These are phyloP conservation scores for Penicillium capsulatum DNA, from an alignment of 2,329 filamentous ascomycete species.

Conservation along the genomic window DNA sequence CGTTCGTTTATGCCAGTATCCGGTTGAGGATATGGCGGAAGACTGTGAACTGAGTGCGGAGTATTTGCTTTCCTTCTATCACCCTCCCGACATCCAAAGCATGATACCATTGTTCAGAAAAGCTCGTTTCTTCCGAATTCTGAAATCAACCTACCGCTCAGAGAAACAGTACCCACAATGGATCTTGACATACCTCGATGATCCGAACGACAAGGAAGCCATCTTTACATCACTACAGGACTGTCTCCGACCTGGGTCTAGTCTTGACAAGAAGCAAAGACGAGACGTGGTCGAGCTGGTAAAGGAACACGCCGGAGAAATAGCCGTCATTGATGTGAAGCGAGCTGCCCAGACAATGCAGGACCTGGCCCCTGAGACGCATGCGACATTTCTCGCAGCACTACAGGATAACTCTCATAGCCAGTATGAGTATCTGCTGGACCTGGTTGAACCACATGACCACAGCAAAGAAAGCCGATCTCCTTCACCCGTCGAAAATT, in stretches of 20 bases:
- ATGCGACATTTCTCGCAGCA: slow-evolving; percentile 61
- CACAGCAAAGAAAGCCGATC: slow-evolving; percentile 33
- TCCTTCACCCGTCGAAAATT: slow-evolving; percentile 44
- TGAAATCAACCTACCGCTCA: slow-evolving; percentile 80
- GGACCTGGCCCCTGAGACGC: slow-evolving; percentile 58
- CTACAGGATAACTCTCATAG: slow-evolving; percentile 58
- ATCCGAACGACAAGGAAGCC: slow-evolving; percentile 67
- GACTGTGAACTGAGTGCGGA: slow-evolving; percentile 97
- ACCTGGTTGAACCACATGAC: slow-evolving; percentile 65
- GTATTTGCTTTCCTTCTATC: slow-evolving; percentile 89
- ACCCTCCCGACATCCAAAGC: slow-evolving; percentile 72
- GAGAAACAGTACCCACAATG: slow-evolving; percentile 77
- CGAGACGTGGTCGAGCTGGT: slow-evolving; percentile 67
- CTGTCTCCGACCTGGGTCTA: slow-evolving; percentile 63
- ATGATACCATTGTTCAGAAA: slow-evolving; percentile 73
- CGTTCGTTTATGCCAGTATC: slow-evolving; percentile 77
- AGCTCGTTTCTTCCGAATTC: slow-evolving; percentile 81
- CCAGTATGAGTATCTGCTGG: slow-evolving; percentile 72
- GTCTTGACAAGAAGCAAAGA: slow-evolving; percentile 64
- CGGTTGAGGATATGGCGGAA: slow-evolving; percentile 73
- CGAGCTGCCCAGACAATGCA: slow-evolving; percentile 64
- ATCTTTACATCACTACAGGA: slow-evolving; percentile 77
- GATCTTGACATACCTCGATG: slow-evolving; percentile 77
- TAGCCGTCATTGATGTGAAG: slow-evolving; percentile 64
- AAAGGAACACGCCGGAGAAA: slow-evolving; percentile 58